These are phyloP conservation scores for Taiwanofungus camphoratus DNA, from an alignment of 1,284 basidiomycete species.

Conservation along the genomic window DNA sequence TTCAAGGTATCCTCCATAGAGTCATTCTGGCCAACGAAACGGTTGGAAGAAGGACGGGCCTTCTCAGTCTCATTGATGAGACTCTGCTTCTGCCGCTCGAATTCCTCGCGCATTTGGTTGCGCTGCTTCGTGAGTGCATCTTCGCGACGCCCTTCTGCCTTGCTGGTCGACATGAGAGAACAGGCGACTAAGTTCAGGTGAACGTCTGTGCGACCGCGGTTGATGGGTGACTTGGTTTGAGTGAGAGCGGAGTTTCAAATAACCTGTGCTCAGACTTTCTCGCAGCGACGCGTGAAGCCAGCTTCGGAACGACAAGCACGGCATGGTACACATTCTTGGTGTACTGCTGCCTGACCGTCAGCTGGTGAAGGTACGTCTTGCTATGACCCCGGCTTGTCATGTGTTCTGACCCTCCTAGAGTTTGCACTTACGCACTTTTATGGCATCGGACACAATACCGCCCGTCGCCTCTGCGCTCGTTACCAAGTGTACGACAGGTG, in stretches of 20 bases:
- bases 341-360: conserved; percentile 66
- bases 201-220: too few species aligned
- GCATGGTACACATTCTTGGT: conserved; percentile 76
- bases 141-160: conserved; percentile 71
- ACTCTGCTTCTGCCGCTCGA: conserved; percentile 82
- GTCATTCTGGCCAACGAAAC: conserved; percentile 93
- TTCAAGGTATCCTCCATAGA: conserved; percentile 94
- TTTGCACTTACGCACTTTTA: conserved; percentile 82
- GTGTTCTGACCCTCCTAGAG: conserved; percentile 34
- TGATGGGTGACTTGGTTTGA: too few species aligned
- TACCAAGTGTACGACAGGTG: conserved; percentile 81
- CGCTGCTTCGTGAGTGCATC: conserved; percentile 79
- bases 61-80: conserved; percentile 83
- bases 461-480: conserved; percentile 80
- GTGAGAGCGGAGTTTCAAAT: too few species aligned
- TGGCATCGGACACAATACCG: conserved; percentile 71
- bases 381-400: neutral
- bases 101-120: conserved; percentile 79
- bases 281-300: neutral
- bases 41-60: conserved; percentile 73
- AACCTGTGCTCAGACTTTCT: too few species aligned
- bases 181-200: too few species aligned
- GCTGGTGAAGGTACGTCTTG: conserved; percentile 48
- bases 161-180: conserved; percentile 54
- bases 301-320: neutral